Evolutionary conservation across 2,329 filamentous ascomycete species (phyloP), one percentile per base, ranked within the genome.

Genomic region (Calonectria honghensis): DNA sequence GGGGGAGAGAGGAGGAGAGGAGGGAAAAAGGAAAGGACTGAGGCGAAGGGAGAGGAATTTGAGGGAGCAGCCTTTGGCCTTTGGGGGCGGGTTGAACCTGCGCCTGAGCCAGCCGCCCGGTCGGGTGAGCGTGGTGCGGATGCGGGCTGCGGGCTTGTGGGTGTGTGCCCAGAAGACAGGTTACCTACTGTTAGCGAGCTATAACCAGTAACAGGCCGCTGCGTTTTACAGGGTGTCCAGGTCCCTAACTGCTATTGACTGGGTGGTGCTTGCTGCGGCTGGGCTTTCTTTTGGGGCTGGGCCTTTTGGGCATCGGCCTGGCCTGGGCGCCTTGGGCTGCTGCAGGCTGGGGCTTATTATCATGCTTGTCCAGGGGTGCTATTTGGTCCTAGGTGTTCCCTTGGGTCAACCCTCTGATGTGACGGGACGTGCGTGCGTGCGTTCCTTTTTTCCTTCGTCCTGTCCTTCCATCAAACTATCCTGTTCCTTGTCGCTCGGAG

Each of bases 11-110:
- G 72, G 73, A 76, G 75, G 78, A 75, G 75, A 69, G 72, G 70
- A 76, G 73, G 57, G 70, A 74, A 76, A 75, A 68, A 70, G 75
- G 75, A 68, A 74, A 75, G 73, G 70, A 67, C 57, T 68, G 63
- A 77, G 73, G 57, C 73, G 69, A 67, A 75, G 70, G 72, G 77
- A 75, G 71, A 75, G 67, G 76, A 82, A 78, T 78, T 77, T 77
- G 77, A 77, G 73, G 70, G 68, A 73, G 68, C 68, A 70, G 54
- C 45, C 20, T 45, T 10, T n/a, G 41, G 41, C 41, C 20, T 16
- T 39, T 61, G 57, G 57, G 54, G 66, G 52, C 35, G 57, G 68
- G 57, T 64, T 54, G 63, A 52, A 41, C 51, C 52, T 59, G 51
- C 24, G 67, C 67, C 67, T 70, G 67, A 70, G 67, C 67, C 67